phyloP scores from a whole-genome alignment of 148 eudicot species.

The Rheum nobile region DNA sequence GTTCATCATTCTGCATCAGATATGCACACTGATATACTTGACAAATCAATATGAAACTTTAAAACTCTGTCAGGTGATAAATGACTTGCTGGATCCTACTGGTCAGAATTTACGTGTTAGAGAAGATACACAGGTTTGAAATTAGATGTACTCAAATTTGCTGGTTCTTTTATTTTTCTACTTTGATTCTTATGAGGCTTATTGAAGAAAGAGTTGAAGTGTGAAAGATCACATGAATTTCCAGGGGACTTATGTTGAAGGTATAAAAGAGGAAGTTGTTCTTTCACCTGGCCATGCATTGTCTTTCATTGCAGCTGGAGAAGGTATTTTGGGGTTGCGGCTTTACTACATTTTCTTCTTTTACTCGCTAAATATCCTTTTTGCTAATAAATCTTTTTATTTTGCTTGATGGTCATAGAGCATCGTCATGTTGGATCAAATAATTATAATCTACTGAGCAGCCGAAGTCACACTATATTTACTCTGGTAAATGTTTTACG shows the following conservation, averaged over 20 bases:
- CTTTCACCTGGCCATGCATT: conserved; percentile 97
- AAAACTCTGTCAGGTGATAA: conserved; percentile 50
- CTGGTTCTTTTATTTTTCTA: neutral
- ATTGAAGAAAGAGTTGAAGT: neutral
- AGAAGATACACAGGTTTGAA: conserved; percentile 91
- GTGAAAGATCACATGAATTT: neutral
- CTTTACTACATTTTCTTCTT: neutral
- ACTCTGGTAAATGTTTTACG: conserved; percentile 49
- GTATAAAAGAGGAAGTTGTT: conserved; percentile 98
- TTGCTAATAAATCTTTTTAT: neutral
- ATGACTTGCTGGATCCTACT: conserved; percentile 97
- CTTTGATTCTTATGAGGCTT: neutral
- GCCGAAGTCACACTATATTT: conserved; percentile 97
- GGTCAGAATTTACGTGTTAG: conserved; percentile 95
- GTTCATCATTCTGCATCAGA: neutral
- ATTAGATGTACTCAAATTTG: neutral
- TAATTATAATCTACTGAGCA: conserved; percentile 89
- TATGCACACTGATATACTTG: neutral
- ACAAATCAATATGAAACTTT: neutral
- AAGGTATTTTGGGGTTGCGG: conserved; percentile 42
- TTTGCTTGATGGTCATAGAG: conserved; percentile 37
- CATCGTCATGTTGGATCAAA: conserved; percentile 99
- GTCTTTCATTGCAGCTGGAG: conserved; percentile 97
- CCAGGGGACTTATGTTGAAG: conserved; percentile 98
- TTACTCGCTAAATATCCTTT: neutral